Percentiles rank a stretch among this genome's conserved stretches.
phyloP scores from a whole-genome alignment of 2,329 filamentous ascomycete genomes.

The Fusarium denticulatum region DNA sequence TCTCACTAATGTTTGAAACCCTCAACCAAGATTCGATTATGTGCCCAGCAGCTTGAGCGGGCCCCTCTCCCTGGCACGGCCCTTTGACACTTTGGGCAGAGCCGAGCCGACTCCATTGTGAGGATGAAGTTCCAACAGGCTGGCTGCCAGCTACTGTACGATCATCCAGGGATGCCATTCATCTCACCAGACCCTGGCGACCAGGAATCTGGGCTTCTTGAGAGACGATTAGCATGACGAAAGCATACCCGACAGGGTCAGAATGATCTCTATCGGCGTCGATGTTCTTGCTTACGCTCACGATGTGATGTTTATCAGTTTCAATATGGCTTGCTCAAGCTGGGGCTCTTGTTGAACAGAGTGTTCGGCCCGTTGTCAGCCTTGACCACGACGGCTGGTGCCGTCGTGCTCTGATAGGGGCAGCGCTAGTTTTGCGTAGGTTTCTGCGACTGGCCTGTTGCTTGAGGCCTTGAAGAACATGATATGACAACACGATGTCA shows the following conservation, averaged over 20 bases:
- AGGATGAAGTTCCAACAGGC: conserved; percentile 28
- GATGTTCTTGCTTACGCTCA: neutral
- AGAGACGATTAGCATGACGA: neutral
- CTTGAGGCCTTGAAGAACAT: conserved; percentile 23
- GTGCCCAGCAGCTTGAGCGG: conserved; percentile 33
- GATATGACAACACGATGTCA: conserved; percentile 42
- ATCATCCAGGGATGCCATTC: conserved; percentile 36
- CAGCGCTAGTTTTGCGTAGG: conserved; percentile 30
- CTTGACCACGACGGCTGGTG: conserved; percentile 32
- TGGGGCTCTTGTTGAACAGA: neutral
- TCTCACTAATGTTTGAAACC: conserved; percentile 2
- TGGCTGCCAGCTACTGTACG: conserved; percentile 24
- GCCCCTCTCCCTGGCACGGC: conserved; percentile 20
- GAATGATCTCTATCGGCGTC: neutral
- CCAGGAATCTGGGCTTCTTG: conserved; percentile 9
- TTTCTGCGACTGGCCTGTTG: conserved; percentile 36
- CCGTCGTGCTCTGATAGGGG: conserved; percentile 33
- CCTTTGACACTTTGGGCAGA: conserved; percentile 30
- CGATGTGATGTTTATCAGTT: neutral
- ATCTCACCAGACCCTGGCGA: conserved; percentile 36
- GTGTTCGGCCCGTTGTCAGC: conserved; percentile 22
- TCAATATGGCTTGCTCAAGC: neutral
- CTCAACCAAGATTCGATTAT: conserved; percentile 35
- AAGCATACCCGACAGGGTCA: neutral
- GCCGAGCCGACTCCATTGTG: conserved; percentile 29